Evolutionary conservation across 106 monocot genomes (phyloP), one percentile per base, ranked within the genome.

Genomic region (Dioscorea zingiberensis): DNA sequence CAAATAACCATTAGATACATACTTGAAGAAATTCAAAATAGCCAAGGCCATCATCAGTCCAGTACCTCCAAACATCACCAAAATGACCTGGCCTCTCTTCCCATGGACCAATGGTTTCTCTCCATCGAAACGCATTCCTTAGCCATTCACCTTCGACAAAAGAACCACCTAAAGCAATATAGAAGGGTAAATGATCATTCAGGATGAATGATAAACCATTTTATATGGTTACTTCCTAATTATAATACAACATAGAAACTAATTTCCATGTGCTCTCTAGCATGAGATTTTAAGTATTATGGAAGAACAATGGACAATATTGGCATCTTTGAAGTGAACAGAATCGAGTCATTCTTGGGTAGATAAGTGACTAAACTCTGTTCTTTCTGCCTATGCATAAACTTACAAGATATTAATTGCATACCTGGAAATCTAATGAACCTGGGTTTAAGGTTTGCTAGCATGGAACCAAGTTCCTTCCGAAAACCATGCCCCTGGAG

Each of bases 31-130:
- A 87, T 53, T 94, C 94, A 66, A 80, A 82, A 76, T 82, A 94
- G 38, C 97, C 97, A 17, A 97, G 77, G 16, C 97, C 97, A 88
- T 97, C 97, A 74, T 97, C 97, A 47, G 88, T 97, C 97, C 97
- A 97, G 46, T 97, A 97, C 69, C 64, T 81, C 92, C 97, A 97
- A 73, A 92, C 83, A 77, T 97, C 97, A 55, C 78, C 79, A 68
- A 88, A 97, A 70, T 97, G 97, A n/a, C 97, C 97, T 29, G 97
- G 92, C 63, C 97, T 85, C 64, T 97, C 88, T 80, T 97, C 97
- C 97, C 97, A 97, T 56, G 97, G 83, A 58, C 91, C 92, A 73
- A 97, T 71, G 10, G 85, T 73, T 71, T 85, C 88, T 58, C n/a
- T 92, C 97, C 92, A 92, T 44, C 97, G 73, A 60, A 88, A 97